Conservation (phyloP, 208 protist genomes). For the Leishmania tropica region DNA sequence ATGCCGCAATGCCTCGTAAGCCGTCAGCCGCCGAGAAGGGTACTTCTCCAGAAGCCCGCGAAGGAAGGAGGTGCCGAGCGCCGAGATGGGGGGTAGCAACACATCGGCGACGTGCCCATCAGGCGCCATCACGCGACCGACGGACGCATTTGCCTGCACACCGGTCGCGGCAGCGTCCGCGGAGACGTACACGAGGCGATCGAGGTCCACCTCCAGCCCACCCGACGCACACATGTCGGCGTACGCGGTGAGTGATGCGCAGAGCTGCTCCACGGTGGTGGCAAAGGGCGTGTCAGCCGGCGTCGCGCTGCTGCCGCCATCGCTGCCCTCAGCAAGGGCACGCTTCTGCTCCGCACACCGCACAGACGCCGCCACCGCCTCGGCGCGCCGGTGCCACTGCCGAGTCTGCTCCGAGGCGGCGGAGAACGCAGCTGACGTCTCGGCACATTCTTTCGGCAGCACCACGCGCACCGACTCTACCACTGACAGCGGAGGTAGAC, state of each 20-base stretch:
- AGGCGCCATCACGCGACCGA: conserved; percentile 1
- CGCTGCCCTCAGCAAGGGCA: background rate
- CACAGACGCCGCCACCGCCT: conserved; percentile 23
- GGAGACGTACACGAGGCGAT: conserved; percentile 34
- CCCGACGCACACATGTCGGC: conserved; percentile 13
- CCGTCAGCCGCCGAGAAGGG: conserved; percentile 62
- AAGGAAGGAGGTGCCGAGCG: conserved; percentile 40
- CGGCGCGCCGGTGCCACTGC: conserved; percentile 22
- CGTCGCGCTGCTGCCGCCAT: conserved; percentile 6
- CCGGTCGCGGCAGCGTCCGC: background rate
- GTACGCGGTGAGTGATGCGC: conserved; percentile 23
- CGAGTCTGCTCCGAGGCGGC: background rate
- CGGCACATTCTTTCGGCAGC: background rate
- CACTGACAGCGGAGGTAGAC: conserved; percentile 19
- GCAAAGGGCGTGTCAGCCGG: conserved; percentile 8
- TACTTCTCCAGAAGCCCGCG: conserved; percentile 62
- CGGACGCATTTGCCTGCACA: background rate
- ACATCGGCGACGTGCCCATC: conserved; percentile 18
- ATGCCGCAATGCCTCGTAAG: conserved; percentile 69
- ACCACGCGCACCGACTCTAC: conserved; percentile 22
- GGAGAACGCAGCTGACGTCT: background rate
- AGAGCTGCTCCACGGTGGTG: conserved; percentile 24
- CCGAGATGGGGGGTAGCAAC: conserved; percentile 34
- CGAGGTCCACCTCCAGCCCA: conserved; percentile 31
- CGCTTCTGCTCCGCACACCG: conserved; percentile 7